Percentiles rank a stretch among this genome's conserved stretches.
Evolutionary conservation across 1,284 basidiomycete species (phyloP).

Genomic region (Waitea zeae): DNA sequence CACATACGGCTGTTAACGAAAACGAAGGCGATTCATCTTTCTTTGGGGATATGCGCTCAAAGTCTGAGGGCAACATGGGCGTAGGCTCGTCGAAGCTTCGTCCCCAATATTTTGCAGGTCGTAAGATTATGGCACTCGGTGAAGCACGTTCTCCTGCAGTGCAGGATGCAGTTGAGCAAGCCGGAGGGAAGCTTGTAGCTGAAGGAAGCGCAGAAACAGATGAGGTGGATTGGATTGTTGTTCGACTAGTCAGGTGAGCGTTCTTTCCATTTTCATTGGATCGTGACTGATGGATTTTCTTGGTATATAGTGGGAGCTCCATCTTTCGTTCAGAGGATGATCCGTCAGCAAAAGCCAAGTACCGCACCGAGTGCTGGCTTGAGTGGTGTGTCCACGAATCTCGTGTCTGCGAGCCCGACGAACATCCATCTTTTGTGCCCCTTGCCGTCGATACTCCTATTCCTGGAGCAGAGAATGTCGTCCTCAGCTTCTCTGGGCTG

Average conservation of each 20-base stretch:
- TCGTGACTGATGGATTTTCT: background rate
- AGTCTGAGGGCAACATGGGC: background rate
- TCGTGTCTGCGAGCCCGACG: constrained; percentile 35
- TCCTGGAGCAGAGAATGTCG: constrained; percentile 31
- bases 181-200: constrained; percentile 30
- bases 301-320: constrained; percentile 34
- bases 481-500: constrained; percentile 53
- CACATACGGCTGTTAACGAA: background rate
- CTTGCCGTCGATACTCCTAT: constrained; percentile 34
- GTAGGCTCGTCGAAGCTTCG: constrained; percentile 20
- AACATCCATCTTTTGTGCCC: constrained; percentile 47
- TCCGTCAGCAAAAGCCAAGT: constrained; percentile 25
- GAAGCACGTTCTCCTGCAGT: constrained; percentile 42
- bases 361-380: constrained; percentile 71
- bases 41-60: background rate
- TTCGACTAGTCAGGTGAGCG: constrained; percentile 49
- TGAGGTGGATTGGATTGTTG: constrained; percentile 43
- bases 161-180: constrained; percentile 33
- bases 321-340: constrained; percentile 35
- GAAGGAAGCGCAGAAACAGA: constrained; percentile 30
- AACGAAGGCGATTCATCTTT: background rate
- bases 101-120: constrained; percentile 32
- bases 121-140: too few species aligned
- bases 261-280: background rate
- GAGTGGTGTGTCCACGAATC: constrained; percentile 59